These are phyloP conservation scores for Coccomyxa subellipsoidea DNA, from an alignment of 163 green algal species.

Conservation along the genomic window DNA sequence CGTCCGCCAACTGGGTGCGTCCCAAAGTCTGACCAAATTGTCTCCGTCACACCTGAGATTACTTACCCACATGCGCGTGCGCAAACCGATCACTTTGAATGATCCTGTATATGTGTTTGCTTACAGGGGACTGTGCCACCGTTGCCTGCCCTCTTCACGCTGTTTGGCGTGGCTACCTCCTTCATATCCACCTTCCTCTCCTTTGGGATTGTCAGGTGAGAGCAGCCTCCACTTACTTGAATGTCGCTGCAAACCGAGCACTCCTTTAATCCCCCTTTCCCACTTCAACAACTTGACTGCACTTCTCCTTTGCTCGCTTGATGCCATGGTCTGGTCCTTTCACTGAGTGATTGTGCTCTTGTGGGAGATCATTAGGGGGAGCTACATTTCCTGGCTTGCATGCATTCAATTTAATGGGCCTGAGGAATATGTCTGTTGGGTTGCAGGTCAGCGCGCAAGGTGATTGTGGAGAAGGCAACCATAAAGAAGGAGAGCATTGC, in stretches of 20 bases:
- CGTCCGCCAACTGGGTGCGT: not conserved
- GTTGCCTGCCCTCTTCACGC: conserved; percentile 35
- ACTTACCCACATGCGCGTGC: not conserved
- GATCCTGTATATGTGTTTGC: too few species aligned
- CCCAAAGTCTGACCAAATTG: not conserved
- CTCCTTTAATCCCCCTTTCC: too few species aligned
- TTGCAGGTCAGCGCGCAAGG: conserved; percentile 21
- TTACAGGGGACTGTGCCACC: not conserved
- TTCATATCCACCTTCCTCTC: conserved; percentile 56
- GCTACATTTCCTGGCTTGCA: too few species aligned
- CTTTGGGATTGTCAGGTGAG: conserved; percentile 39
- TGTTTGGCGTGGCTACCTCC: conserved; percentile 47
- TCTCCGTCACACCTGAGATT: too few species aligned
- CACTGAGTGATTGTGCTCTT: too few species aligned
- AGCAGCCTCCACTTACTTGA: not conserved
- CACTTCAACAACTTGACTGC: too few species aligned
- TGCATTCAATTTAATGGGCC: not conserved
- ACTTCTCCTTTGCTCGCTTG: too few species aligned
- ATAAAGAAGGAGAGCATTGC: conserved; percentile 35
- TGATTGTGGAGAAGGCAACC: conserved; percentile 21
- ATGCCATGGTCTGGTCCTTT: too few species aligned
- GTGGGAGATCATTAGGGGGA: too few species aligned
- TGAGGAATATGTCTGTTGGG: not conserved
- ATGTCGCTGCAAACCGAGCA: too few species aligned
- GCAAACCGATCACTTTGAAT: too few species aligned